Evolutionary conservation across 441 rosid species (phyloP).

Genomic region (Flueggea neowawraea): DNA sequence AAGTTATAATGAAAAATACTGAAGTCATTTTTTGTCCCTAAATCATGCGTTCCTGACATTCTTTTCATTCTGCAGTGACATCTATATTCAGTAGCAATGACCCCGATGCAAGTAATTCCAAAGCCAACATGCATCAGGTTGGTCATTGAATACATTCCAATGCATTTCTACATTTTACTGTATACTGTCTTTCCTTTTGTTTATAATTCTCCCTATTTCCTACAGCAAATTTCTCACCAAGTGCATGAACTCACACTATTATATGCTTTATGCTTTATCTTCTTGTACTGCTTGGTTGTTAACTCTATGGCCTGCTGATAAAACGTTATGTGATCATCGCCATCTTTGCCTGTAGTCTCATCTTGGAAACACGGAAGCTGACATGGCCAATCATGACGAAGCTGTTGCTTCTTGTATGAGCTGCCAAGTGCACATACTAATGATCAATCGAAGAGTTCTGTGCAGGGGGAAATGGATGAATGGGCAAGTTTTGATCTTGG

Average conservation of each 20-base stretch:
- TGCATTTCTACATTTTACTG: neutral
- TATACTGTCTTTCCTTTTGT: neutral
- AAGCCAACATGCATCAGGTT: conserved; percentile 1
- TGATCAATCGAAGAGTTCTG: conserved; percentile 9
- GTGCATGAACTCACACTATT: too few relatives aligned
- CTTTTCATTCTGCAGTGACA: conserved; percentile 23
- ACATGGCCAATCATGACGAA: neutral
- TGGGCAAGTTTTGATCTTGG: conserved; percentile 56
- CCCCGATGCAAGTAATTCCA: conserved; percentile 14
- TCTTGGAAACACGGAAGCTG: neutral
- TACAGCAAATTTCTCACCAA: too few relatives aligned
- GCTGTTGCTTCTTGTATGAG: conserved; percentile 9
- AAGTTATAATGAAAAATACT: conserved; percentile 14
- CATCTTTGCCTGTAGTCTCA: neutral
- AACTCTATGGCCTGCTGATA: too few relatives aligned
- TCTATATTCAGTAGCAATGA: conserved; percentile 18
- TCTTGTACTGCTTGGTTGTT: too few relatives aligned
- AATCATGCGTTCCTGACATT: conserved; percentile 9
- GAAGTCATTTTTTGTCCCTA: neutral
- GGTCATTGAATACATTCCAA: neutral
- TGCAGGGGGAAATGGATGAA: conserved; percentile 17
- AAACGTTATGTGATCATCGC: neutral
- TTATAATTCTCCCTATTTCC: too few relatives aligned
- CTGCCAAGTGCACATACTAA: neutral
- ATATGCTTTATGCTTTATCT: too few relatives aligned